Conservation (phyloP, 225 moss, liverwort and hornwort species). For the Pseudoscleropodium purum region DNA sequence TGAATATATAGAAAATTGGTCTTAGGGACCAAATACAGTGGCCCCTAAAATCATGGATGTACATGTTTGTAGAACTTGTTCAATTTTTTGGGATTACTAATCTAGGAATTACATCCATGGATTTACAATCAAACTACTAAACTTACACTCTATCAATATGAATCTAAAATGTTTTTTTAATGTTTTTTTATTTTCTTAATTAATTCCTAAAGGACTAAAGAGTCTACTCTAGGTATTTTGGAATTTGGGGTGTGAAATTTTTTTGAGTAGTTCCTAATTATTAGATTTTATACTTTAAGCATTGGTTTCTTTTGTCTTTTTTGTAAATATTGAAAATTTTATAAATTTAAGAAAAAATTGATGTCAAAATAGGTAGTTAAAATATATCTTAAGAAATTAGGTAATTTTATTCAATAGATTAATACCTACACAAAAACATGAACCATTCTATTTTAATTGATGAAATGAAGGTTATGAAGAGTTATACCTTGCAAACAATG, state of each 20-base stretch:
- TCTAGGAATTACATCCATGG: not conserved
- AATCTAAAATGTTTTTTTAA: not conserved
- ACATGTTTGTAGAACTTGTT: not conserved
- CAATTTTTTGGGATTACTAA: not conserved
- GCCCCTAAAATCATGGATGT: too few species aligned
- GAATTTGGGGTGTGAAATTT: not conserved
- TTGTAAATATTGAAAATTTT: accelerated
- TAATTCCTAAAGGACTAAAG: not conserved
- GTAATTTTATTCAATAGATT: not conserved
- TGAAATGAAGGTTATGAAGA: not conserved
- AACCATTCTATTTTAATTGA: not conserved
- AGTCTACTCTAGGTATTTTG: accelerated
- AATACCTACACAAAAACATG: not conserved
- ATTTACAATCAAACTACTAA: not conserved
- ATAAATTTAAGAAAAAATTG: too few species aligned
- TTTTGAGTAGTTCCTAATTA: not conserved
- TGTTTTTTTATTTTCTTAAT: not conserved
- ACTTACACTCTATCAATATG: not conserved
- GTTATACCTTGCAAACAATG: not conserved
- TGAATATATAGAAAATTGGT: not conserved
- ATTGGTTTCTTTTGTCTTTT: not conserved
- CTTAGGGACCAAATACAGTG: not conserved
- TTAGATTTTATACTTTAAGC: not conserved
- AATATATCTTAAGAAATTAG: not conserved
- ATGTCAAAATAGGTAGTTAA: accelerated